Evolutionary conservation across 768 basidiomycete species (phyloP).

Genomic region (Lentinula edodes): DNA sequence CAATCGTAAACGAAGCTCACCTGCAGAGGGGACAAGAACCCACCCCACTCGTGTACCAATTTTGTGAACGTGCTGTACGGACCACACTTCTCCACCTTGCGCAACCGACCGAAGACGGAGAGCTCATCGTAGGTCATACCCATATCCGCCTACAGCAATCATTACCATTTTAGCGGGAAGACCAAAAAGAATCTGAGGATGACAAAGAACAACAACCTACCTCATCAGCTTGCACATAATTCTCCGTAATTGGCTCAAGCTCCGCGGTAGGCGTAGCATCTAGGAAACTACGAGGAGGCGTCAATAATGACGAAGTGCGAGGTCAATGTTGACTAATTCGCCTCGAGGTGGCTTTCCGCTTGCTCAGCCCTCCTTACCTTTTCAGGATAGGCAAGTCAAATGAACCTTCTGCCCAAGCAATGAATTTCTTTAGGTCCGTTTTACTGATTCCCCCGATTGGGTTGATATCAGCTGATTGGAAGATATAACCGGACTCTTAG

Average conservation of each 20-base stretch:
- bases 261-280: slow-evolving; percentile 93
- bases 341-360: too few species aligned
- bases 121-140: slow-evolving; percentile 99
- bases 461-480: slow-evolving; percentile 80
- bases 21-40: slow-evolving; percentile 74
- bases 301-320: neutral
- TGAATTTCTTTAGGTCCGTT: slow-evolving; percentile 94
- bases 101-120: slow-evolving; percentile 85
- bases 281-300: slow-evolving; percentile 59
- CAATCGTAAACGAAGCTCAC: slow-evolving; percentile 30
- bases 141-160: slow-evolving; percentile 75
- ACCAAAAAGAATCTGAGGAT: too few species aligned
- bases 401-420: slow-evolving; percentile 69
- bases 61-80: slow-evolving; percentile 98
- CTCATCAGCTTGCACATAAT: slow-evolving; percentile 95
- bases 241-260: slow-evolving; percentile 90
- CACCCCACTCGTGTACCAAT: slow-evolving; percentile 91
- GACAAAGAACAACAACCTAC: slow-evolving; percentile 30
- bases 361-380: slow-evolving; percentile 36
- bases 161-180: too few species aligned
- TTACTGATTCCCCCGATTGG: slow-evolving; percentile 98
- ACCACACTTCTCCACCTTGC: slow-evolving; percentile 96
- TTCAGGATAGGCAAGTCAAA: slow-evolving; percentile 84
- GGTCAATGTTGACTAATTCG: slow-evolving; percentile 9
- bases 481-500: neutral